Percentiles rank a stretch among this genome's conserved stretches.
These are phyloP conservation scores for Ciborinia camelliae DNA, from an alignment of 2,329 filamentous ascomycete genomes.

Conservation along the genomic window DNA sequence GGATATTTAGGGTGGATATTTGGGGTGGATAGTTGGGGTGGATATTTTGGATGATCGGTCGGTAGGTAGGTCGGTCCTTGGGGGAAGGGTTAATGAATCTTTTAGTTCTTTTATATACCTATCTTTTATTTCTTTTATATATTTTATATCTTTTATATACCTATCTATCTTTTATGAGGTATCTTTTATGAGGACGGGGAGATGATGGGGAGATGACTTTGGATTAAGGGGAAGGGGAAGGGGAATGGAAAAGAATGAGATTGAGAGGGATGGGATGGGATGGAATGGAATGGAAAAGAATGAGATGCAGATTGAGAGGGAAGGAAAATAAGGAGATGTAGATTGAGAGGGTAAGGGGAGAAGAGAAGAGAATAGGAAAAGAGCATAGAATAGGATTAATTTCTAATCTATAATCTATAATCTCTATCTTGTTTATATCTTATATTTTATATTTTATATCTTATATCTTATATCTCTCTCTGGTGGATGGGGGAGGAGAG, in stretches of 20 bases:
- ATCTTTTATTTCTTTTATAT: no score
- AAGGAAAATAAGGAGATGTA: no score
- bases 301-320: background rate
- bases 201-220: no score
- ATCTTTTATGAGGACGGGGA: background rate
- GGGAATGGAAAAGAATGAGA: background rate
- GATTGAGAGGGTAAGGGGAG: background rate
- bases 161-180: no score
- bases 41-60: no score
- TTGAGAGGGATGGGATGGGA: background rate
- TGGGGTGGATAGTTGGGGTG: background rate
- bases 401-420: background rate
- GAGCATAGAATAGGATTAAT: background rate
- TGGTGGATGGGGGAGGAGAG: no score
- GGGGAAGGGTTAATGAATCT: slow-evolving; percentile 13
- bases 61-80: background rate
- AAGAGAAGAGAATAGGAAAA: background rate
- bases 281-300: background rate
- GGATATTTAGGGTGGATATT: no score
- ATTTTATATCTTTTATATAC: no score
- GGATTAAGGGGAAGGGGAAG: background rate
- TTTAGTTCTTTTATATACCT: no score
- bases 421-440: no score
- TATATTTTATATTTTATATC: no score
- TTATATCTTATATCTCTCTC: no score